Evolutionary conservation across 768 basidiomycete species (phyloP).

Genomic region (Lentinus tigrinus): DNA sequence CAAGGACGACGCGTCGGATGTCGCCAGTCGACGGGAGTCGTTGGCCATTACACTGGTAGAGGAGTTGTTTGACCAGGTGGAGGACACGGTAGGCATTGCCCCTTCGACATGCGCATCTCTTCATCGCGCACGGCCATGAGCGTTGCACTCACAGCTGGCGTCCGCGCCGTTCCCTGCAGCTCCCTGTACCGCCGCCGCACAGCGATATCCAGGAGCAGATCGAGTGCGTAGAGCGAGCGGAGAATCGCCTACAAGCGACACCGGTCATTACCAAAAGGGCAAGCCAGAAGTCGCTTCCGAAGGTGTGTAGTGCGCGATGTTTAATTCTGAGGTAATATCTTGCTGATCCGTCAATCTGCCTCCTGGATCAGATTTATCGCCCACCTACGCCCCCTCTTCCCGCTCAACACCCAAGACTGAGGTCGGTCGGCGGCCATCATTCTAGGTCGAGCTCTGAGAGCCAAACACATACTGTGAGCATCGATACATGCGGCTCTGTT

Average conservation of each 20-base stretch:
- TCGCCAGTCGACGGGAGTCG: slow-evolving; percentile 9
- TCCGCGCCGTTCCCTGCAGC: slow-evolving; percentile 12
- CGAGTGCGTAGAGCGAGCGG: slow-evolving; percentile 2
- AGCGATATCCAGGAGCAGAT: neutral
- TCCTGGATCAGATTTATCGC: slow-evolving; percentile 25
- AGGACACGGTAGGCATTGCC: neutral
- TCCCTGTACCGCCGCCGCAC: slow-evolving; percentile 2
- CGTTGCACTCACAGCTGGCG: slow-evolving; percentile 2
- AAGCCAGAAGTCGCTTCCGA: slow-evolving; percentile 19
- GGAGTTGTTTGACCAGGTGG: neutral
- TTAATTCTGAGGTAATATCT: neutral
- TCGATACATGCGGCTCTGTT: neutral
- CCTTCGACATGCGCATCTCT: neutral
- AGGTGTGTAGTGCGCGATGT: slow-evolving; percentile 11
- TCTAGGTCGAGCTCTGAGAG: slow-evolving; percentile 9
- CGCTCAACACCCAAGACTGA: slow-evolving; percentile 16
- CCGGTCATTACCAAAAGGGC: slow-evolving; percentile 2
- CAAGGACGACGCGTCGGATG: slow-evolving; percentile 8
- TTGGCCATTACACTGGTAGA: slow-evolving; percentile 9
- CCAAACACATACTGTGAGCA: slow-evolving; percentile 5
- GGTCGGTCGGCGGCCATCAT: slow-evolving; percentile 1
- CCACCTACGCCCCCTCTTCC: slow-evolving; percentile 34
- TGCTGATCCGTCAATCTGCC: slow-evolving; percentile 7
- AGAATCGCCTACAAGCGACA: neutral
- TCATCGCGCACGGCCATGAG: neutral